A percentile compares a stretch with the other conserved stretches of the same genome.
phyloP scores from a whole-genome alignment of 345 rosid species.

The Brassica napus region Da-Ae NC_063435.1:8251501-8252000 shows the following conservation, averaged over 20 bases:
- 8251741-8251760: not conserved
- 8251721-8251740: not conserved
- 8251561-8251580: not conserved
- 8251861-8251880: not conserved
- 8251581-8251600: not conserved
- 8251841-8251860: not conserved
- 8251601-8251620: not conserved
- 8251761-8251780: not conserved
- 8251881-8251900: not conserved
- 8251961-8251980: too few relatives aligned
- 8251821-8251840: not conserved
- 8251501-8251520: not conserved
- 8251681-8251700: not conserved
- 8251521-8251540: not conserved
- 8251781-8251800: not conserved
- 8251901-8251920: not conserved
- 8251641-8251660: not conserved
- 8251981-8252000: too few relatives aligned
- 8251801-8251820: not conserved
- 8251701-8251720: not conserved
- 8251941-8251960: too few relatives aligned
- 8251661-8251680: not conserved
- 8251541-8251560: not conserved
- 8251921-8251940: not conserved
- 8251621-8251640: not conserved